These are phyloP conservation scores for Toxicodendron radicans DNA, from an alignment of 345 rosid species.

Conservation along the genomic window DNA sequence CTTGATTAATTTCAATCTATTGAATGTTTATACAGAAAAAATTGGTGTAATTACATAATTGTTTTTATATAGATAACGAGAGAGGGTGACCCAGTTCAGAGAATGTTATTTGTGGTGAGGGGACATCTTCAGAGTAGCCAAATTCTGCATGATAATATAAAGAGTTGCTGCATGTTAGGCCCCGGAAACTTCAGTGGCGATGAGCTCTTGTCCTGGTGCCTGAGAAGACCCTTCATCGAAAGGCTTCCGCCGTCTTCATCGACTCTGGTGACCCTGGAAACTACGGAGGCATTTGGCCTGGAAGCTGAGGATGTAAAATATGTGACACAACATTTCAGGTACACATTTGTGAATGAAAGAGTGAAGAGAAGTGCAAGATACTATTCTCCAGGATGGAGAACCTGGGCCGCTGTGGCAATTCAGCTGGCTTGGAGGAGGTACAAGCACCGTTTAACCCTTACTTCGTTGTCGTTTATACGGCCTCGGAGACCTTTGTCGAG, in stretches of 20 bases:
- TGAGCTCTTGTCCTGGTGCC: slow-evolving; percentile 94
- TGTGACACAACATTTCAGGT: slow-evolving; percentile 93
- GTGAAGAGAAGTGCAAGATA: slow-evolving; percentile 93
- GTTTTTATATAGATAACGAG: slow-evolving; percentile 58
- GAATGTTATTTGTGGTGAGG: slow-evolving; percentile 94
- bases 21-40: too few species aligned
- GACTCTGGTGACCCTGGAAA: slow-evolving; percentile 82
- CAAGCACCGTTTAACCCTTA: slow-evolving; percentile 75
- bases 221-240: slow-evolving; percentile 83
- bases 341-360: slow-evolving; percentile 87
- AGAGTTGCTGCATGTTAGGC: slow-evolving; percentile 94
- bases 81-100: slow-evolving; percentile 94
- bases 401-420: slow-evolving; percentile 95
- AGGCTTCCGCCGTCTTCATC: slow-evolving; percentile 85
- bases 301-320: slow-evolving; percentile 90
- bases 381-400: slow-evolving; percentile 97
- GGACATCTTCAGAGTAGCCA: slow-evolving; percentile 99
- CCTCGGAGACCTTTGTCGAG: slow-evolving; percentile 87
- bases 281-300: slow-evolving; percentile 90
- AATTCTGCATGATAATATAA: slow-evolving; percentile 75
- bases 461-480: slow-evolving; percentile 81
- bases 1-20: too few species aligned
- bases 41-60: too few species aligned
- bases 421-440: slow-evolving; percentile 97
- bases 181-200: slow-evolving; percentile 98